Evolutionary conservation across 768 basidiomycete species (phyloP).

Genomic region (Megacollybia marginata): DNA sequence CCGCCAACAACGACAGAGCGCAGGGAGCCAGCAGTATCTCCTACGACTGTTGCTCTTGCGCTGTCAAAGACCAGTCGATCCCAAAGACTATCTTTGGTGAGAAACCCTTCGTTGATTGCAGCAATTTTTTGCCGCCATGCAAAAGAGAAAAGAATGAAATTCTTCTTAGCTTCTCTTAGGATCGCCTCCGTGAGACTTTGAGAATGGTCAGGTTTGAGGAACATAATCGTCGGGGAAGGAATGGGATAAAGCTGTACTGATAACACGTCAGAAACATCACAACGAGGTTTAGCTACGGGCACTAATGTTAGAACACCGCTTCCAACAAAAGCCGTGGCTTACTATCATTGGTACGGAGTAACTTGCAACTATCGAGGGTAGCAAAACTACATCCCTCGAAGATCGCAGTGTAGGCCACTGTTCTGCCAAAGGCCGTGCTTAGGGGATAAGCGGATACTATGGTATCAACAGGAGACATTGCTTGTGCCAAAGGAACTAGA

Average conservation of each 20-base stretch:
- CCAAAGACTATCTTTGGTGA: slow-evolving; percentile 78
- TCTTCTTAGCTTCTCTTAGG: slow-evolving; percentile 44
- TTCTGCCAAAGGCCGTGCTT: slow-evolving; percentile 71
- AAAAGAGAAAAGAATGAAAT: slow-evolving; percentile 47
- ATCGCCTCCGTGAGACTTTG: slow-evolving; percentile 46
- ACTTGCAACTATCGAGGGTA: slow-evolving; percentile 48
- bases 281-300: slow-evolving; percentile 2
- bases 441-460: slow-evolving; percentile 70
- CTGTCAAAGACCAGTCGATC: slow-evolving; percentile 70
- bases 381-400: slow-evolving; percentile 71
- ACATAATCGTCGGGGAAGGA: slow-evolving; percentile 74
- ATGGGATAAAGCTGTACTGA: slow-evolving; percentile 45
- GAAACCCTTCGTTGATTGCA: slow-evolving; percentile 61
- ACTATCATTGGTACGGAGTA: slow-evolving; percentile 43
- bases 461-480: slow-evolving; percentile 66
- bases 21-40: slow-evolving; percentile 53
- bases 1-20: slow-evolving; percentile 67
- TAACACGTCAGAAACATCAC: slow-evolving; percentile 40
- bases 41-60: slow-evolving; percentile 54
- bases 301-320: background rate
- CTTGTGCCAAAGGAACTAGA: slow-evolving; percentile 65
- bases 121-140: slow-evolving; percentile 77
- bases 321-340: slow-evolving; percentile 2
- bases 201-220: slow-evolving; percentile 61
- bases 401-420: slow-evolving; percentile 72